Evolutionary conservation across 768 basidiomycete species (phyloP).

Genomic region (Paxillus ammoniavirescens): DNA sequence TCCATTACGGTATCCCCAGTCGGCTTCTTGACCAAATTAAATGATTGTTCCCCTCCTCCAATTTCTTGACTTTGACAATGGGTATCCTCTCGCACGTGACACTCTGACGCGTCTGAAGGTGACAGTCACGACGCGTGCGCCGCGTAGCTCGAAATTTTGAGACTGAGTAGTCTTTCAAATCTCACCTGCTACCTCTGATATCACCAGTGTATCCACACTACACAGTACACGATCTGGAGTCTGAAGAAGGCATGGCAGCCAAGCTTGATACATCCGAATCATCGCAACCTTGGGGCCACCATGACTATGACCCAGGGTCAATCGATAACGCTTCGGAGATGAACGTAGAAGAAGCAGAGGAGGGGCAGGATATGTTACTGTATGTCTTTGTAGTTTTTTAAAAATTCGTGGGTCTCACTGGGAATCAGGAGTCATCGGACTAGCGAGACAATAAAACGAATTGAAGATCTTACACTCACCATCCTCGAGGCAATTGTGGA

Average conservation of each 20-base stretch:
- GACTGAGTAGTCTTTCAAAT: background rate
- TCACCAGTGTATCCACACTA: no score
- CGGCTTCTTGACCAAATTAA: no score
- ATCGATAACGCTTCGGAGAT: background rate
- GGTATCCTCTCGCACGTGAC: no score
- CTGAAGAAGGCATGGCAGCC: background rate
- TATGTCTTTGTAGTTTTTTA: background rate
- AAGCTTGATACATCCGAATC: background rate
- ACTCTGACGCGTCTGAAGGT: no score
- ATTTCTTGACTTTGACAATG: no score
- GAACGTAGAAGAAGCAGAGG: slow-evolving; percentile 13
- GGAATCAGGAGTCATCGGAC: background rate
- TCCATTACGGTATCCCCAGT: background rate
- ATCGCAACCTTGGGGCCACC: background rate
- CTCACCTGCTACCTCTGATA: no score
- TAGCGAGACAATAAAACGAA: slow-evolving; percentile 25
- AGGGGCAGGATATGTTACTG: slow-evolving; percentile 10
- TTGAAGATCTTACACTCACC: slow-evolving; percentile 30
- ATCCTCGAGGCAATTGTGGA: slow-evolving; percentile 32
- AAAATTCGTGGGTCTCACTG: slow-evolving; percentile 1
- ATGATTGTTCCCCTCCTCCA: no score
- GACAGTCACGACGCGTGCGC: no score
- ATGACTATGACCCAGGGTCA: background rate
- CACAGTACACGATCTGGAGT: background rate
- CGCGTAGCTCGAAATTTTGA: no score